Evolutionary conservation across 441 rosid genomes (phyloP).

Genomic region (Pelargonium australe): DNA sequence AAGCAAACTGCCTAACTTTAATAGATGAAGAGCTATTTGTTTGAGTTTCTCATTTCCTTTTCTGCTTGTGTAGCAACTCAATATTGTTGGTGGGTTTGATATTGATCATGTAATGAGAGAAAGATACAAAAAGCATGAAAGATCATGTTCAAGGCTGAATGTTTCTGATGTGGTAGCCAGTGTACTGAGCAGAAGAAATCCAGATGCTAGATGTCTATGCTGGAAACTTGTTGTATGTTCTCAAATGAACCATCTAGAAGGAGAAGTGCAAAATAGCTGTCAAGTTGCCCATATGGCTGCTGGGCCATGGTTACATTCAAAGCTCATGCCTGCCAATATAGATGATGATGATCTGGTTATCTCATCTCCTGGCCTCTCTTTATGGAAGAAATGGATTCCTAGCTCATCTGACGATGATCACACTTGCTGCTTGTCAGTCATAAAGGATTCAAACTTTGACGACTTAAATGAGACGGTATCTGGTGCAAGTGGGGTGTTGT

Average conservation of each 20-base stretch:
- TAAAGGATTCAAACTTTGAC: conserved; percentile 42
- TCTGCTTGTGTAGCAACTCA: conserved; percentile 39
- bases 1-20: conserved; percentile 2
- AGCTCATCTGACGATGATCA: conserved; percentile 34
- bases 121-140: conserved; percentile 52
- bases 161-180: conserved; percentile 61
- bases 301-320: conserved; percentile 62
- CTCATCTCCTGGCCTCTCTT: conserved; percentile 57
- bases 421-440: conserved; percentile 65
- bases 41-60: conserved; percentile 8
- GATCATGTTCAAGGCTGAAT: conserved; percentile 78
- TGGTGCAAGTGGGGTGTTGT: conserved; percentile 76
- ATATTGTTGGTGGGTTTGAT: conserved; percentile 41
- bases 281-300: conserved; percentile 36
- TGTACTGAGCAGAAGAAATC: conserved; percentile 48
- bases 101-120: conserved; percentile 58
- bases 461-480: conserved; percentile 31
- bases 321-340: conserved; percentile 51
- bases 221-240: conserved; percentile 76
- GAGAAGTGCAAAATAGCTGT: conserved; percentile 25
- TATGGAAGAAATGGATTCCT: conserved; percentile 74
- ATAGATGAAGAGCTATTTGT: conserved; percentile 3
- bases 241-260: conserved; percentile 32
- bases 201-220: conserved; percentile 57
- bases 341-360: conserved; percentile 40